These are phyloP conservation scores for Termitomyces sp. DNA, from an alignment of 768 basidiomycete genomes.

Conservation along the genomic window DNA sequence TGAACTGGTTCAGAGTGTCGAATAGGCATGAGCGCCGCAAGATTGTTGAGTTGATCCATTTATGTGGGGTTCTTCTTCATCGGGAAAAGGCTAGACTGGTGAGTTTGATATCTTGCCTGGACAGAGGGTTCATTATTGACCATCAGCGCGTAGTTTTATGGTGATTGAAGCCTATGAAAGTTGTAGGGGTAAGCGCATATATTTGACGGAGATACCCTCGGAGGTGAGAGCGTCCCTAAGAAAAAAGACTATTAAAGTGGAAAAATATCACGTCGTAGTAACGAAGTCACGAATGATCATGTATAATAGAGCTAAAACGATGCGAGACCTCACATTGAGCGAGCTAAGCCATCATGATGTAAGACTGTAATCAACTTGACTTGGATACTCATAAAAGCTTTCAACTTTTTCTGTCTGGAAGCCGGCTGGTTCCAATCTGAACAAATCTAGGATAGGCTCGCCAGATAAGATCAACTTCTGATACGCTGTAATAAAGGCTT, in stretches of 20 bases:
- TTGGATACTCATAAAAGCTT: no score
- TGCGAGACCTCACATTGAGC: neutral
- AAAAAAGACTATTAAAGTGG: no score
- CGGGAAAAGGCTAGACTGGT: neutral
- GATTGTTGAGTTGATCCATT: slow-evolving; percentile 4
- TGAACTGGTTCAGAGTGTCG: neutral
- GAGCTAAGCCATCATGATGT: neutral
- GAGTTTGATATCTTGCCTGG: neutral
- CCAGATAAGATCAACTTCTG: no score
- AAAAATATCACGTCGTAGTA: neutral
- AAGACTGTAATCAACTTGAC: neutral
- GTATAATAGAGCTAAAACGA: neutral
- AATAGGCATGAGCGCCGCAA: neutral
- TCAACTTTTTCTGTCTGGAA: no score
- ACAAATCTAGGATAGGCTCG: no score
- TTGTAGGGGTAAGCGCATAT: neutral
- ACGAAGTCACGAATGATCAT: neutral
- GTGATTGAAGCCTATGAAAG: neutral
- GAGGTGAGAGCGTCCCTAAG: neutral
- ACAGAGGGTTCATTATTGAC: neutral
- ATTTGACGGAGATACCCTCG: no score
- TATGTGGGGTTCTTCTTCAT: neutral
- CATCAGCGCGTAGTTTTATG: neutral
- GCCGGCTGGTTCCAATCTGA: no score
- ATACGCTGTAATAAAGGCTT: no score